Conservation (phyloP, 192 early-diverging fungal genomes). For the Coemansia guatemalensis region DNA sequence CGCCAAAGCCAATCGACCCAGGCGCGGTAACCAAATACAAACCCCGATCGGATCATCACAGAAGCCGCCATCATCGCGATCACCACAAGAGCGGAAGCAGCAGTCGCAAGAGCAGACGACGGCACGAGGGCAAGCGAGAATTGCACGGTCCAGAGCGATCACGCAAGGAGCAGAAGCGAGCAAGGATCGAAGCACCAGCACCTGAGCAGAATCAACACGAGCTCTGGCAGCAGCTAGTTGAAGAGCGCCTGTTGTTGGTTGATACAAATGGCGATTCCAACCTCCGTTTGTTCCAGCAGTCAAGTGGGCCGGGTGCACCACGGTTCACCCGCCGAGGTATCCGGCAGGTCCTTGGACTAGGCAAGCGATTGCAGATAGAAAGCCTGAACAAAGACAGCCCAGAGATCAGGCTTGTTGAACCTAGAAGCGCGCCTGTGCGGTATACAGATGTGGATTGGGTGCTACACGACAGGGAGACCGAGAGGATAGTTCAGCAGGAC, state of each 20-base stretch:
- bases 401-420: slow-evolving; percentile 16
- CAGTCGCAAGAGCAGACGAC: background rate
- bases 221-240: slow-evolving; percentile 9
- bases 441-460: slow-evolving; percentile 29
- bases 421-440: background rate
- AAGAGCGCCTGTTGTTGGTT: slow-evolving; percentile 10
- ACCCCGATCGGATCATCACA: background rate
- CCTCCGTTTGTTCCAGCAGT: slow-evolving; percentile 15
- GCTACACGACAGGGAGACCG: background rate
- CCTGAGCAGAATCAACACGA: background rate
- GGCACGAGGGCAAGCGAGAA: background rate
- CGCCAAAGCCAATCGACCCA: slow-evolving; percentile 4
- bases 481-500: slow-evolving; percentile 4
- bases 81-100: slow-evolving; percentile 1
- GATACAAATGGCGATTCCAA: slow-evolving; percentile 21
- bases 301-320: slow-evolving; percentile 21
- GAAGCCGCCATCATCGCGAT: slow-evolving; percentile 4
- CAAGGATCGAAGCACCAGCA: background rate
- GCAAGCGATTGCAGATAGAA: slow-evolving; percentile 1
- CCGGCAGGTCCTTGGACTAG: slow-evolving; percentile 9
- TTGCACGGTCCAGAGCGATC: too few relatives aligned
- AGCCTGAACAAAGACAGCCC: background rate
- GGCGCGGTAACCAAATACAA: background rate
- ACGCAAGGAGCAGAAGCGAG: slow-evolving; percentile 7
- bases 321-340: slow-evolving; percentile 21